phyloP scores from a whole-genome alignment of 768 basidiomycete species.

The Pleurotus tuoliensis region DNA sequence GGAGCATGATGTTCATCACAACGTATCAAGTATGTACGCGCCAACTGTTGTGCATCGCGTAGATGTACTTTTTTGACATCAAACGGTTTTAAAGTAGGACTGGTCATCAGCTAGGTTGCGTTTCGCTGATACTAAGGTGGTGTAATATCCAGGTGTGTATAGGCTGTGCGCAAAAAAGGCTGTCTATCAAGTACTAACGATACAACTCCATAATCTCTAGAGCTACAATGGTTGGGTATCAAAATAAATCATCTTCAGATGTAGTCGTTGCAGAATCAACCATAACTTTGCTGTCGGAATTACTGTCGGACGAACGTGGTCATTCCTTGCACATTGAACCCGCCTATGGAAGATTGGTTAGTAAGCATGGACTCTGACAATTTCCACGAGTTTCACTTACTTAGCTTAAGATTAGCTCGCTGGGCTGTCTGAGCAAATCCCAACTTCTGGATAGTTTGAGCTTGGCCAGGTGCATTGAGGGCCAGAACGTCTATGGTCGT shows the following conservation, averaged over 20 bases:
- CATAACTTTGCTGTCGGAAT: slow-evolving; percentile 14
- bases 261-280: not conserved
- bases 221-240: not conserved
- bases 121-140: too few relatives aligned
- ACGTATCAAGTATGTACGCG: too few relatives aligned
- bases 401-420: slow-evolving; percentile 28
- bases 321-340: slow-evolving; percentile 33
- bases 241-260: not conserved
- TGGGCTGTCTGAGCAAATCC: slow-evolving; percentile 28
- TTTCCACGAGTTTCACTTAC: slow-evolving; percentile 18
- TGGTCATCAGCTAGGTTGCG: too few relatives aligned
- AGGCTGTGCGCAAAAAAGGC: too few relatives aligned
- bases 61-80: too few relatives aligned
- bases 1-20: too few relatives aligned
- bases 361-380: not conserved
- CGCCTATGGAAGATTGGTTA: slow-evolving; percentile 14
- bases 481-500: slow-evolving; percentile 36
- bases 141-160: too few relatives aligned
- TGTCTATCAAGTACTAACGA: not conserved
- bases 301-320: slow-evolving; percentile 24
- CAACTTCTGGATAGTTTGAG: slow-evolving; percentile 25
- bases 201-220: not conserved
- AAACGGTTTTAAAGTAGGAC: too few relatives aligned
- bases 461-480: slow-evolving; percentile 33
- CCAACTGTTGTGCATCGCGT: too few relatives aligned